Conservation (phyloP, 305 asterid species). For the Caryopteris hybrid region DNA sequence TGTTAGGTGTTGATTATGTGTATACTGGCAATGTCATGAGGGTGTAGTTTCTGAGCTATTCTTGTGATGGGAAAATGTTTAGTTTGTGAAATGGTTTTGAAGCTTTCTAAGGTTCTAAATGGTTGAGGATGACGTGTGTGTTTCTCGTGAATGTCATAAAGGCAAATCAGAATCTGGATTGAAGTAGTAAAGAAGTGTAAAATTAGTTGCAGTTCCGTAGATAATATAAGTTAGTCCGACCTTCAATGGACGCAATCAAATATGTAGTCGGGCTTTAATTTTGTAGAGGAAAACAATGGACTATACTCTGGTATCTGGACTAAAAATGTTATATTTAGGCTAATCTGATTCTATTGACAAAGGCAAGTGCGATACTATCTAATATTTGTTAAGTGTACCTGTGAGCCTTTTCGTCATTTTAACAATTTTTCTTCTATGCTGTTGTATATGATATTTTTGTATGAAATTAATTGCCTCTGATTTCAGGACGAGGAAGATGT, state of each 20-base stretch:
- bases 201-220: neutral
- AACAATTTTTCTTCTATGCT: conserved; percentile 6
- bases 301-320: neutral
- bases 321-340: neutral
- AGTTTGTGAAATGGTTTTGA: neutral
- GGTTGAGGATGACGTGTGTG: neutral
- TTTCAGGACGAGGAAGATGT: conserved; percentile 98
- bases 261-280: neutral
- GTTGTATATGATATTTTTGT: conserved; percentile 8
- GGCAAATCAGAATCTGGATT: neutral
- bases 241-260: neutral
- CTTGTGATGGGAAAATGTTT: neutral
- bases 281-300: neutral
- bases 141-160: neutral
- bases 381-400: conserved; percentile 2
- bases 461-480: conserved; percentile 24
- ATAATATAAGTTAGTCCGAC: neutral
- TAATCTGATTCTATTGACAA: neutral
- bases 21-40: neutral
- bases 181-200: neutral
- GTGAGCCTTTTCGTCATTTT: neutral
- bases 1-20: neutral
- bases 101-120: neutral
- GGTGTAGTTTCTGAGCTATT: neutral
- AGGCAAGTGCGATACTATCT: neutral